These are phyloP conservation scores for Fragilariopsis cylindrus DNA, from an alignment of 108 stramenopile genomes.

Conservation along the genomic window DNA sequence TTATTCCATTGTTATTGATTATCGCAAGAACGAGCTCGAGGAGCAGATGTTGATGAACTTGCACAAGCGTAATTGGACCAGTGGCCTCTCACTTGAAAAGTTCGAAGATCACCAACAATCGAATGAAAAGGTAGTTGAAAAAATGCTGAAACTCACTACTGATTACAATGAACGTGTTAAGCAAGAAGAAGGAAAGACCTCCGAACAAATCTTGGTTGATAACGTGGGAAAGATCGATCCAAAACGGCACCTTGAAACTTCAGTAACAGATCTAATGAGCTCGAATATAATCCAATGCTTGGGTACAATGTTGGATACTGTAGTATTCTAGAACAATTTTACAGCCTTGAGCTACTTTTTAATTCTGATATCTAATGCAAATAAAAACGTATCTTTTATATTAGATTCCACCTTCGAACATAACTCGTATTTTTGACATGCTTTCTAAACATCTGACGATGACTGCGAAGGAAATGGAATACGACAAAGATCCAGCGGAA, in stretches of 20 bases:
- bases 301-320: constrained; percentile 98
- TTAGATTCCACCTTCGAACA: too few relatives aligned
- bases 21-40: constrained; percentile 99
- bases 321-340: constrained; percentile 81
- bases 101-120: constrained; percentile 90
- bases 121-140: constrained; percentile 85
- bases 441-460: too few relatives aligned
- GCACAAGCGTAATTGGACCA: constrained; percentile 94
- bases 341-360: too few relatives aligned
- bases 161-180: constrained; percentile 93
- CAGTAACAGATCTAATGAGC: constrained; percentile 94
- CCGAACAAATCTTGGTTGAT: constrained; percentile 80
- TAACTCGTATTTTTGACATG: too few relatives aligned
- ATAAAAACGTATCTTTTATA: too few relatives aligned
- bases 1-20: constrained; percentile 98
- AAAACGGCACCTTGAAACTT: constrained; percentile 90
- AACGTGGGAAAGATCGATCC: constrained; percentile 98
- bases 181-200: constrained; percentile 84
- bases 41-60: constrained; percentile 99
- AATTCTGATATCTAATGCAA: too few relatives aligned
- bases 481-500: too few relatives aligned
- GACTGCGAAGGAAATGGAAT: too few relatives aligned
- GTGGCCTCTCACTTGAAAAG: constrained; percentile 76
- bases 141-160: constrained; percentile 90
- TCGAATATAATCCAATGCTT: constrained; percentile 96